Percentiles rank a stretch among this genome's conserved stretches.
Evolutionary conservation across 1,284 basidiomycete species (phyloP).

Genomic region (Cryptococcus sp.): DNA sequence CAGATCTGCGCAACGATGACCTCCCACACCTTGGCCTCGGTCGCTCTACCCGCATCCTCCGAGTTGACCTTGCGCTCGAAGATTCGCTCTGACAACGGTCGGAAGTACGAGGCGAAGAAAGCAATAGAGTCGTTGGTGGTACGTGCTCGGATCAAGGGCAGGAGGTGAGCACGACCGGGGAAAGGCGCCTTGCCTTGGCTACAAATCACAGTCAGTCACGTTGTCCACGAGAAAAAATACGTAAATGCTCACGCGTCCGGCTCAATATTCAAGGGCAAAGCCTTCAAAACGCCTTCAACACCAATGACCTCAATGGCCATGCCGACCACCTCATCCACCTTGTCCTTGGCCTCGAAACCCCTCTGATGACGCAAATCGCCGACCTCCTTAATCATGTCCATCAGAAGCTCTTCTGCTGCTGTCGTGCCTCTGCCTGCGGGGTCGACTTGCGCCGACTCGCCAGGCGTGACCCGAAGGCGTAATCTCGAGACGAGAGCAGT

Average conservation of each 20-base stretch:
- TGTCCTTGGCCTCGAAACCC: slow-evolving; percentile 87
- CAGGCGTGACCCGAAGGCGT: slow-evolving; percentile 42
- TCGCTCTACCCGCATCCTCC: slow-evolving; percentile 66
- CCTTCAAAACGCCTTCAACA: slow-evolving; percentile 72
- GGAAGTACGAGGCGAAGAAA: slow-evolving; percentile 88
- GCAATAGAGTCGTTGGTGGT: slow-evolving; percentile 76
- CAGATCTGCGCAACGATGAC: slow-evolving; percentile 91
- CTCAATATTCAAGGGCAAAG: slow-evolving; percentile 84
- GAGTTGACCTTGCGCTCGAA: slow-evolving; percentile 80
- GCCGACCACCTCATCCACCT: slow-evolving; percentile 77
- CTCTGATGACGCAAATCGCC: slow-evolving; percentile 75
- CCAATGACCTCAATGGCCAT: slow-evolving; percentile 84
- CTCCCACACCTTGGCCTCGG: slow-evolving; percentile 92
- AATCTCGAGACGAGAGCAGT: slow-evolving; percentile 56
- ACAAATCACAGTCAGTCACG: background rate
- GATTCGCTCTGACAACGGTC: slow-evolving; percentile 90
- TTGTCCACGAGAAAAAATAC: background rate
- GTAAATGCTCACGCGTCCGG: slow-evolving; percentile 67
- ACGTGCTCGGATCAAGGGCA: slow-evolving; percentile 81
- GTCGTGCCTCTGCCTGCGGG: slow-evolving; percentile 61
- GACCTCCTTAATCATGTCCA: slow-evolving; percentile 72
- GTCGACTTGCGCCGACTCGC: slow-evolving; percentile 40
- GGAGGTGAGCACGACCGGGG: slow-evolving; percentile 77
- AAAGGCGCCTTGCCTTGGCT: slow-evolving; percentile 47
- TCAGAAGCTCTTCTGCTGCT: slow-evolving; percentile 71